These are phyloP conservation scores for Dittrichia graveolens DNA, from an alignment of 129 eudicot species.

Conservation along the genomic window DNA sequence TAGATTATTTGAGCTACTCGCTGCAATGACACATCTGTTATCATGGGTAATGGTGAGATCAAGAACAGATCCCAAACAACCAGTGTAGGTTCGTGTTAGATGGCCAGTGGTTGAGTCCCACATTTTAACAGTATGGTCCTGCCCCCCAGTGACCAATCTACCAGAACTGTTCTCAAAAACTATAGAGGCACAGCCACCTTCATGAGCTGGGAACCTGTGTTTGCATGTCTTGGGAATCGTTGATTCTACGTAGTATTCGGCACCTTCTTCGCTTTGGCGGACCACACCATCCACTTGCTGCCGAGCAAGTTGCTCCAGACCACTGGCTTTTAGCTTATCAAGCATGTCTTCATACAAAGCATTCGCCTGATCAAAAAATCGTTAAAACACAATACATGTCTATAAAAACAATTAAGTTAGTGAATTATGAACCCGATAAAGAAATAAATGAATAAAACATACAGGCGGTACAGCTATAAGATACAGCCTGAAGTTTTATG, in stretches of 20 bases:
- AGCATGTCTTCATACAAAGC: conserved; percentile 84
- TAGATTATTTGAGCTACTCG: conserved; percentile 78
- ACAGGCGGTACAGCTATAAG: no score
- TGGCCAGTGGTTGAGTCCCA: conserved; percentile 86
- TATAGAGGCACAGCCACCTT: conserved; percentile 83
- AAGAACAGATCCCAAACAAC: conserved; percentile 86
- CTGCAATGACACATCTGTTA: conserved; percentile 66
- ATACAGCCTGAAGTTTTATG: no score
- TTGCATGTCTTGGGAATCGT: conserved; percentile 61
- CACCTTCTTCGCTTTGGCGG: conserved; percentile 92
- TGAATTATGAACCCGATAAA: no score
- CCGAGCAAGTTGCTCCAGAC: conserved; percentile 73
- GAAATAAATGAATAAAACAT: no score
- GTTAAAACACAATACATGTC: neutral
- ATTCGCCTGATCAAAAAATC: conserved; percentile 57
- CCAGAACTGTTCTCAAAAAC: conserved; percentile 70
- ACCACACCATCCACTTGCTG: conserved; percentile 94
- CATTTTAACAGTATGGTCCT: conserved; percentile 73
- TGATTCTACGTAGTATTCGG: conserved; percentile 72
- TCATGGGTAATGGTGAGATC: conserved; percentile 81
- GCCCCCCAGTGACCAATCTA: conserved; percentile 81
- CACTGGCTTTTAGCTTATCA: conserved; percentile 61
- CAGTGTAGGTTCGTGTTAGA: conserved; percentile 52
- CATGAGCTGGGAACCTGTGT: conserved; percentile 77
- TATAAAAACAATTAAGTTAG: no score